Evolutionary conservation across 768 basidiomycete genomes (phyloP).

Genomic region (Tricholoma saponaceum): DNA sequence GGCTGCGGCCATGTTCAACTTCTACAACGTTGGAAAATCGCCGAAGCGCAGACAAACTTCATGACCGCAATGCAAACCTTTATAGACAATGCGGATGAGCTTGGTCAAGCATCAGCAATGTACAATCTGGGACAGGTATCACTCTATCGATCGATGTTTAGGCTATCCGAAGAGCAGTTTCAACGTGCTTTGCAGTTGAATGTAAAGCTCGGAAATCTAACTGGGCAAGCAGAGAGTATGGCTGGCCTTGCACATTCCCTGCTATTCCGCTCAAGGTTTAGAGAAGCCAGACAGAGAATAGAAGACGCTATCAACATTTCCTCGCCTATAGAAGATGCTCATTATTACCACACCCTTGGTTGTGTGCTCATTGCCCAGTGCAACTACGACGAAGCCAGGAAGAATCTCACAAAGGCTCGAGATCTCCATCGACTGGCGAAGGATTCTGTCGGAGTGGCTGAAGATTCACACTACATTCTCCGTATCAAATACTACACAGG

Average conservation of each 20-base stretch:
- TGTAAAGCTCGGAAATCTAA: conserved; percentile 11
- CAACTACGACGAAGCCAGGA: no score
- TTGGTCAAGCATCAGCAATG: conserved; percentile 20
- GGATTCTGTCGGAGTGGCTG: no score
- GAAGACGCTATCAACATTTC: conserved; percentile 20
- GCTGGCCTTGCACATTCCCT: conserved; percentile 16
- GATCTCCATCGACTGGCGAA: no score
- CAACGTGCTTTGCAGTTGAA: conserved; percentile 11
- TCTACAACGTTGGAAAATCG: conserved; percentile 11
- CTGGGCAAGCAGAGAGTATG: conserved; percentile 20
- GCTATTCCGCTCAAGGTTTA: conserved; percentile 21
- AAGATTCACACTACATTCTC: background rate
- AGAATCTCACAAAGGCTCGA: background rate
- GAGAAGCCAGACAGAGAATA: conserved; percentile 15
- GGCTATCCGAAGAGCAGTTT: conserved; percentile 12
- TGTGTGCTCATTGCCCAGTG: no score
- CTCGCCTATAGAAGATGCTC: conserved; percentile 4
- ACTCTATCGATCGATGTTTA: conserved; percentile 13
- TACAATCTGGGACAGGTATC: conserved; percentile 19
- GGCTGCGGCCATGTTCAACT: conserved; percentile 16
- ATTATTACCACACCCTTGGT: no score
- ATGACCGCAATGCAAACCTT: conserved; percentile 15
- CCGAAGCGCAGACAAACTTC: conserved; percentile 10
- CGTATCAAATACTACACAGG: no score
- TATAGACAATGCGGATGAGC: conserved; percentile 10